These are phyloP conservation scores for Paradendryphiella salina DNA, from an alignment of 2,329 filamentous ascomycete genomes.

Conservation along the genomic window DNA sequence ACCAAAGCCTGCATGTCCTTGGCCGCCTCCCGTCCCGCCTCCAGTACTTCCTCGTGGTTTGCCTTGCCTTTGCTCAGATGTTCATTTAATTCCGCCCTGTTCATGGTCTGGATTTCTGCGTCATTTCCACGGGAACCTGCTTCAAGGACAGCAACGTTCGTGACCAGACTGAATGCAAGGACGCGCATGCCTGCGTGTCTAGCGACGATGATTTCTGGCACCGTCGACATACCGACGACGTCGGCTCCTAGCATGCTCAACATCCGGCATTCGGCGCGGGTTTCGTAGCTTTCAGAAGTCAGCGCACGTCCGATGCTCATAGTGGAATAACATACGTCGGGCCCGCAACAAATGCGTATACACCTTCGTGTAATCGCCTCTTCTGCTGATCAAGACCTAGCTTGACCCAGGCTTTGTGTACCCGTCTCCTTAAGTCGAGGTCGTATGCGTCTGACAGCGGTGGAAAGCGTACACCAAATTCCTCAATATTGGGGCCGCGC, in stretches of 20 bases:
- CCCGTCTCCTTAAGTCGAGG: slow-evolving; percentile 60
- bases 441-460: slow-evolving; percentile 69
- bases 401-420: slow-evolving; percentile 61
- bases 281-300: slow-evolving; percentile 59
- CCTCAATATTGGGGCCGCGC: slow-evolving; percentile 64
- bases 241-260: slow-evolving; percentile 65
- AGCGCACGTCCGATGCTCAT: slow-evolving; percentile 8
- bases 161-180: slow-evolving; percentile 67
- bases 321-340: slow-evolving; percentile 55
- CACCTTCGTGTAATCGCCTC: slow-evolving; percentile 63
- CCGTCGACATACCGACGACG: slow-evolving; percentile 71
- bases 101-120: slow-evolving; percentile 55
- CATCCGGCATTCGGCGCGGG: slow-evolving; percentile 66
- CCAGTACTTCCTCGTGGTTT: slow-evolving; percentile 67
- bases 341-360: slow-evolving; percentile 67
- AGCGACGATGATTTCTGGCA: slow-evolving; percentile 69
- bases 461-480: slow-evolving; percentile 66
- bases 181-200: slow-evolving; percentile 66
- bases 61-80: slow-evolving; percentile 63
- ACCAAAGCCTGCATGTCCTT: slow-evolving; percentile 63
- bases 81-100: slow-evolving; percentile 55
- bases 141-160: slow-evolving; percentile 65
- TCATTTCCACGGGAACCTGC: slow-evolving; percentile 63
- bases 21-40: slow-evolving; percentile 62
- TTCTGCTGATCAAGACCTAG: slow-evolving; percentile 52